Base-by-base conservation (phyloP, 306 rosid species). In the Corylus avellana region DNA sequence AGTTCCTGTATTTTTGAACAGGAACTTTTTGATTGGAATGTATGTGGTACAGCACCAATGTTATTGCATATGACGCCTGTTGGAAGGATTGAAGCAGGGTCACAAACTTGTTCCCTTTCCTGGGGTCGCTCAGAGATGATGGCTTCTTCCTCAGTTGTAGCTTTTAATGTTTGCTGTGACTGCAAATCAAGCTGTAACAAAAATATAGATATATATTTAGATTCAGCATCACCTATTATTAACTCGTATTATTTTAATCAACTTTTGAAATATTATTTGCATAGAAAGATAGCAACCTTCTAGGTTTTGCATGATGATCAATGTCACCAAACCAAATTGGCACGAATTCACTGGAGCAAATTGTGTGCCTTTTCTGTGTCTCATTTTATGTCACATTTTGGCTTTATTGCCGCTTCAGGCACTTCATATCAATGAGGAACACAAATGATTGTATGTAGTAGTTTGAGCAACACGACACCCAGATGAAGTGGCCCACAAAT, bases 111-210 rank as follows among this genome's bases (percentile, higher is more conserved):
- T 32, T 53, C 78, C 50, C 54, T 69, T 32, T 55, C 83, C 66
- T 66, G 85, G 14, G 79, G 70, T 57, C 57, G 74, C 63, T 79
- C 22, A 16, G 67, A 55, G 35, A 80, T 69, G 35, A 82, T 64
- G 25, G 57, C 77, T 66, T 84, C 84, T 48, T 47, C 79, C 37
- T 80, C 77, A 47, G 79, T 32, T 48, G 77, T 35, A 56, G 81
- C 79, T 67, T 56, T 56, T 39, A n/a, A 32, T 51, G 75, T 80
- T 76, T 69, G 89, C 75, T n/a, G 74, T 10, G 89, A 82, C 80
- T 79, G 86, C 20, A 84, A 74, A 79, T 94, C 91, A 83, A 85
- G 79, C 98, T 92, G 96, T 72, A 78, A 74, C 67, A 64, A 63
- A 39, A 73, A 72, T 22, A 4, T 51, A 58, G 22, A 54, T 53